Evolutionary conservation across 1,284 basidiomycete species (phyloP), one percentile per base, ranked within the genome.

Genomic region (Marasmius tenuissimus): DNA sequence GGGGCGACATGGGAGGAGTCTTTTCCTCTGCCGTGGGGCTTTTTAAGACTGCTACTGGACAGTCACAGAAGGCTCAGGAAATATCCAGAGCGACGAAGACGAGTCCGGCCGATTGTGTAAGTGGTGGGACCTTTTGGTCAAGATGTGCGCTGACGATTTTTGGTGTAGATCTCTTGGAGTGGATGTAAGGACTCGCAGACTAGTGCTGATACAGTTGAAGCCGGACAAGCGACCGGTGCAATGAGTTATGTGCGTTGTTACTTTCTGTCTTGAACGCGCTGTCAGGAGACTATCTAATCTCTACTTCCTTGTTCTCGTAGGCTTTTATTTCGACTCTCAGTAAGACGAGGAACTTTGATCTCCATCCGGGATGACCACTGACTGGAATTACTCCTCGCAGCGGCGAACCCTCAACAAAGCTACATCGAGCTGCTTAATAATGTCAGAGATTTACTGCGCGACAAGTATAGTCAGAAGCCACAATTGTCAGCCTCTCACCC

Each of bases 101-200:
- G 0, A 92, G 90, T 69, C 84, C 89, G 11, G 94, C 94, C 12
- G 89, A 91, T 69, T 83, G 80, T 11, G 82, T 83, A 66, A 61
- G 81, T 77, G 27, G 27, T 27, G 27, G 4, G 38, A 59, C 34
- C 35, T 57, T 39, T 5, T 12, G 48, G 39, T 48, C 42, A 5
- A n/a, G 58, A 34, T 20, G 14, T 7, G 47, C 59, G 34, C 35
- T 50, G 14, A 38, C 58, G 27, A 48, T 51, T 3, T 63, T 53
- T 11, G 27, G 22, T 56, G 9, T 50, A 81, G 80, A 89, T 93
- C 38, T 87, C 86, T 12, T 96, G 89, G 86, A 92, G 91, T 68
- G 96, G 95, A 4, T 97, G 96, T 77, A 96, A 94, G 71, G 96
- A 98, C 72, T 85, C 87, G 14, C 95, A 97, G 76, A 98, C 96